A percentile compares a stretch with the other conserved stretches of the same genome.
phyloP scores from a whole-genome alignment of 495 filamentous ascomycete genomes.

The Geopyxis carbonaria region DNA sequence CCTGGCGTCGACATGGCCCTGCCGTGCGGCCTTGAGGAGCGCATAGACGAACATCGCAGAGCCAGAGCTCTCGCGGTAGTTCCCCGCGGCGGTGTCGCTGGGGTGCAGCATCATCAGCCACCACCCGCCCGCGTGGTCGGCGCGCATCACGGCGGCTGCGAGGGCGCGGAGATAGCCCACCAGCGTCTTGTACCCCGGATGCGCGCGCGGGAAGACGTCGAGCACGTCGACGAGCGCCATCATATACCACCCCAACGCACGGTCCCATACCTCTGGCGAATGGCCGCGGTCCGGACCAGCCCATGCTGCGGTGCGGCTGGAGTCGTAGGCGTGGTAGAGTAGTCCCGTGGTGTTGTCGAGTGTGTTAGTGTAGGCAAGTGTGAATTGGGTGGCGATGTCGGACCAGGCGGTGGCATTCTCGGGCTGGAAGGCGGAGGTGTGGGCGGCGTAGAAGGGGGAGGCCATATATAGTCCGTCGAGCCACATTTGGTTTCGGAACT shows the following conservation, averaged over 20 bases:
- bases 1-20: conserved; percentile 30
- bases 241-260: conserved; percentile 45
- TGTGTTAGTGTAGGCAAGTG: conserved; percentile 34
- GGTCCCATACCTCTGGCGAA: conserved; percentile 39
- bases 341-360: conserved; percentile 32
- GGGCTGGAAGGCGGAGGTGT: conserved; percentile 29
- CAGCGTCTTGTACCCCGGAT: conserved; percentile 26
- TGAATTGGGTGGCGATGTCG: conserved; percentile 36
- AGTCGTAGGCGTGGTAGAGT: conserved; percentile 43
- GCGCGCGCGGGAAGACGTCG: conserved; percentile 29
- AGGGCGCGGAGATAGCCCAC: conserved; percentile 27
- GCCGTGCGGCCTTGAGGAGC: conserved; percentile 35
- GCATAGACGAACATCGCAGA: conserved; percentile 44
- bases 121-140: conserved; percentile 34
- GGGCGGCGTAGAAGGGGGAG: conserved; percentile 33
- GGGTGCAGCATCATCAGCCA: conserved; percentile 39
- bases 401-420: conserved; percentile 27
- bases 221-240: conserved; percentile 41
- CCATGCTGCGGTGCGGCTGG: conserved; percentile 36
- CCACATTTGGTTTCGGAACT: conserved; percentile 41
- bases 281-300: conserved; percentile 38
- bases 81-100: conserved; percentile 30
- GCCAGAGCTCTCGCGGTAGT: conserved; percentile 45
- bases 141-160: conserved; percentile 30
- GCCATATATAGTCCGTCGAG: conserved; percentile 32